Evolutionary conservation across 73 alveolate species (phyloP).

Genomic region (Urostyla sp.): DNA sequence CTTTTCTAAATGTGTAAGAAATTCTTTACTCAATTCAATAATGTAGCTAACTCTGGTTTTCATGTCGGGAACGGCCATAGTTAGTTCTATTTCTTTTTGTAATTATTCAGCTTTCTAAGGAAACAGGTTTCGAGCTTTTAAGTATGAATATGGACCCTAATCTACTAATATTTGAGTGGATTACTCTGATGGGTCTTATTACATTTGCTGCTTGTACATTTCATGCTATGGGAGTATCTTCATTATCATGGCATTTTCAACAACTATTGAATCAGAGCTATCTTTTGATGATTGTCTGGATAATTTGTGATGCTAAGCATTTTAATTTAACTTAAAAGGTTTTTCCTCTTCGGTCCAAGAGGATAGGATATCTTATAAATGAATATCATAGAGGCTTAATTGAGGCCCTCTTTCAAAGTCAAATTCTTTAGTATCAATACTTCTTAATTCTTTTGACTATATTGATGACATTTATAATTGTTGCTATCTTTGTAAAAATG

Average conservation of each 20-base stretch:
- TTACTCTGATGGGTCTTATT: background rate
- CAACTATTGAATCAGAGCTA: slow-evolving; percentile 8
- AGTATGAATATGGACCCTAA: slow-evolving; percentile 23
- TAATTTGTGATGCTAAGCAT: background rate
- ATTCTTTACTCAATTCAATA: slow-evolving; percentile 44
- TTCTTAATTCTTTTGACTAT: background rate
- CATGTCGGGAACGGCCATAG: slow-evolving; percentile 26
- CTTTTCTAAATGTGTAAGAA: slow-evolving; percentile 57
- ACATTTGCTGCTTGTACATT: slow-evolving; percentile 40
- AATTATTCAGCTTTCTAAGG: background rate
- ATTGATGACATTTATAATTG: background rate
- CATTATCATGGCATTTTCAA: slow-evolving; percentile 44
- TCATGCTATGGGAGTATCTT: slow-evolving; percentile 5
- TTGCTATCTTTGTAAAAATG: background rate
- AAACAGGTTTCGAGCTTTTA: slow-evolving; percentile 34
- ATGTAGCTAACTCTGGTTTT: slow-evolving; percentile 28
- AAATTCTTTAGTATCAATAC: background rate
- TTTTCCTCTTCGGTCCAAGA: background rate
- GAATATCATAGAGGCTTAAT: too few relatives aligned
- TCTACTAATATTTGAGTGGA: background rate
- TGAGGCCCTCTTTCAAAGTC: too few relatives aligned
- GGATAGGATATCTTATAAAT: background rate
- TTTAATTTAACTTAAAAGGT: background rate
- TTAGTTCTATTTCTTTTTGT: background rate
- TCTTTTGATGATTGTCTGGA: background rate